These are phyloP conservation scores for Nakazawaea sp. DNA, from an alignment of 805 yeast species.

Conservation along the genomic window DNA sequence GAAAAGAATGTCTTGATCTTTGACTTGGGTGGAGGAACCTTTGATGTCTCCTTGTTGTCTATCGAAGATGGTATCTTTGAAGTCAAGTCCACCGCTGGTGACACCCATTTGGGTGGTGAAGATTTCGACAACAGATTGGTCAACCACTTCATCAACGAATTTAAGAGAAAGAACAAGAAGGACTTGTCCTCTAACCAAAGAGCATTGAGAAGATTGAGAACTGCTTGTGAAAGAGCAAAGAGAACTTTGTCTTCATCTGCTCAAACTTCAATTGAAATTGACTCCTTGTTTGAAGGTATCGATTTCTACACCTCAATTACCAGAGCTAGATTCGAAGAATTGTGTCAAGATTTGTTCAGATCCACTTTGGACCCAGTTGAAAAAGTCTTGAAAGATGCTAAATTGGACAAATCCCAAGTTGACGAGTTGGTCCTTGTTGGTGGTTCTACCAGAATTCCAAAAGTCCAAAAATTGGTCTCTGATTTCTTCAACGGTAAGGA, in stretches of 20 bases:
- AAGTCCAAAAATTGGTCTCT: slow-evolving; percentile 89
- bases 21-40: slow-evolving; percentile 98
- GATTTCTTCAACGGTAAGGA: slow-evolving; percentile 97
- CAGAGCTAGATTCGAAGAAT: slow-evolving; percentile 97
- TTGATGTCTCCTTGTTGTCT: slow-evolving; percentile 88
- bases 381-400: slow-evolving; percentile 86
- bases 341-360: slow-evolving; percentile 91
- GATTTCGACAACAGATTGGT: slow-evolving; percentile 97
- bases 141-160: slow-evolving; percentile 87
- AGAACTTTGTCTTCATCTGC: slow-evolving; percentile 95
- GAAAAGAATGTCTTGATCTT: slow-evolving; percentile 87
- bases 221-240: slow-evolving; percentile 99
- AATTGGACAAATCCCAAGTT: slow-evolving; percentile 83
- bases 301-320: slow-evolving; percentile 96
- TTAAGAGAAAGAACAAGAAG: slow-evolving; percentile 97
- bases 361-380: slow-evolving; percentile 93
- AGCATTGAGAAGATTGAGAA: slow-evolving; percentile 96
- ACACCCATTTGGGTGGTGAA: slow-evolving; percentile 97
- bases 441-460: slow-evolving; percentile 98
- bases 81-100: slow-evolving; percentile 91
- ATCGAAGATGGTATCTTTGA: slow-evolving; percentile 96
- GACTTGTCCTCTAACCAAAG: slow-evolving; percentile 90
- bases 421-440: slow-evolving; percentile 94
- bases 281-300: slow-evolving; percentile 90
- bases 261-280: slow-evolving; percentile 92